A percentile compares a stretch with the other conserved stretches of the same genome.
These are phyloP conservation scores for Eucalyptus caleyi DNA, from an alignment of 345 rosid genomes.

Conservation along the genomic window DNA sequence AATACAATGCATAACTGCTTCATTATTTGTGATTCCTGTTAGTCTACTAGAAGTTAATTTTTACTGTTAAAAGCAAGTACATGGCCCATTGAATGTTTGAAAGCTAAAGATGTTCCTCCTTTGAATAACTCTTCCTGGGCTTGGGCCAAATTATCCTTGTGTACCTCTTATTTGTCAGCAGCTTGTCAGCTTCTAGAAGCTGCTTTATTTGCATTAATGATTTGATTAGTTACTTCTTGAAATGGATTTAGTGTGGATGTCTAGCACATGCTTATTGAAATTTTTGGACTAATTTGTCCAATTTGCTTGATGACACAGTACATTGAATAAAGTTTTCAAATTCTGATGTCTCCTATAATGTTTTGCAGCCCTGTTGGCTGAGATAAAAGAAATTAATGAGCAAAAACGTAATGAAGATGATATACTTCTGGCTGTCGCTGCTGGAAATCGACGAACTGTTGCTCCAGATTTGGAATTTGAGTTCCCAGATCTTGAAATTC, in stretches of 20 bases:
- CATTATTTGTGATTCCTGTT: background rate
- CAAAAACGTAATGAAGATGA: constrained; percentile 72
- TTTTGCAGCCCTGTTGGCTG: constrained; percentile 69
- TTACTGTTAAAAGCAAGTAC: background rate
- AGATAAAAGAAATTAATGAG: constrained; percentile 88
- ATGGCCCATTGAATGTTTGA: background rate
- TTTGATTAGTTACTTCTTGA: background rate
- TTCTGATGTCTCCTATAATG: background rate
- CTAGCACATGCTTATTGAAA: background rate
- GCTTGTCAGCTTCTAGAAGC: background rate
- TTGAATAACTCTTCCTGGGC: background rate
- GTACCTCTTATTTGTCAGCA: background rate
- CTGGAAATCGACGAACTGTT: constrained; percentile 60
- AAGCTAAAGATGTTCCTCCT: background rate
- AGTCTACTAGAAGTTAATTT: background rate
- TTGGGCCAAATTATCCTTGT: background rate
- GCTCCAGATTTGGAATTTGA: constrained; percentile 68
- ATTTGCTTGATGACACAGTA: background rate
- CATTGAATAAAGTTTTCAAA: background rate
- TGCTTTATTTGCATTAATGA: background rate
- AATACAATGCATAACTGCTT: background rate
- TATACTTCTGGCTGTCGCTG: constrained; percentile 71
- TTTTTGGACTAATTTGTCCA: background rate
- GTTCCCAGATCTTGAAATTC: constrained; percentile 69
- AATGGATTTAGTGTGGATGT: background rate